Conservation (phyloP, 371 early-diverging fungal genomes). For the Mucor velutinosus region DNA sequence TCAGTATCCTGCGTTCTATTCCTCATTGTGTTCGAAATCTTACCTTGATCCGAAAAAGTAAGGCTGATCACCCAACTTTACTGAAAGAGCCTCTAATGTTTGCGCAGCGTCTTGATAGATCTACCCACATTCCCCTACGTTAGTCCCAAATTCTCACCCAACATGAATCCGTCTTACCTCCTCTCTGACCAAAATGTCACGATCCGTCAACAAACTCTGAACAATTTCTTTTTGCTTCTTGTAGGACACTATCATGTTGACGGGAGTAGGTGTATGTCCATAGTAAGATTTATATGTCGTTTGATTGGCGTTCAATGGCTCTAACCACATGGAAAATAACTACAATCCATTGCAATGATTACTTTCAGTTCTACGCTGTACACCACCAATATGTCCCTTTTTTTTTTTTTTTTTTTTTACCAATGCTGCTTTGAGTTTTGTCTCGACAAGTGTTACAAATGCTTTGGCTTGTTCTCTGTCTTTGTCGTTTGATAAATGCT, state of each 20-base stretch:
- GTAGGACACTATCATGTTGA: constrained; percentile 36
- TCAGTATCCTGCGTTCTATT: background rate
- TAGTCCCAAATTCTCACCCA: background rate
- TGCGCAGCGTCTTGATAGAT: constrained; percentile 61
- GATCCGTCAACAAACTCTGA: constrained; percentile 36
- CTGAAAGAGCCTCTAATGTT: constrained; percentile 59
- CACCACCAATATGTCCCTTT: background rate
- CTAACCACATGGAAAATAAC: constrained; percentile 53
- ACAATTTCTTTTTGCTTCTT: constrained; percentile 40
- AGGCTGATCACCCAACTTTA: constrained; percentile 49
- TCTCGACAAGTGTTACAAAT: constrained; percentile 40
- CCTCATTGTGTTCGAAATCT: background rate
- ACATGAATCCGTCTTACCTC: constrained; percentile 30
- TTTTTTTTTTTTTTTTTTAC: constrained; percentile 26
- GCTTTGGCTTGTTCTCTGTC: constrained; percentile 44
- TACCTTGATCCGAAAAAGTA: constrained; percentile 63
- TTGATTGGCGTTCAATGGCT: constrained; percentile 45
- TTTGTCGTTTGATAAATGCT: constrained; percentile 14
- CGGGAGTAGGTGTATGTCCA: constrained; percentile 44
- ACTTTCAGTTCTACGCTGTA: background rate
- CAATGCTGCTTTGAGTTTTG: constrained; percentile 47
- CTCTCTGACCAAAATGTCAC: constrained; percentile 51
- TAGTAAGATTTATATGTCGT: constrained; percentile 37
- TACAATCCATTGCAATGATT: constrained; percentile 3
- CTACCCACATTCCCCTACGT: constrained; percentile 18